Conservation (phyloP, 345 rosid genomes). For the Mallotus nudiflorus region DNA sequence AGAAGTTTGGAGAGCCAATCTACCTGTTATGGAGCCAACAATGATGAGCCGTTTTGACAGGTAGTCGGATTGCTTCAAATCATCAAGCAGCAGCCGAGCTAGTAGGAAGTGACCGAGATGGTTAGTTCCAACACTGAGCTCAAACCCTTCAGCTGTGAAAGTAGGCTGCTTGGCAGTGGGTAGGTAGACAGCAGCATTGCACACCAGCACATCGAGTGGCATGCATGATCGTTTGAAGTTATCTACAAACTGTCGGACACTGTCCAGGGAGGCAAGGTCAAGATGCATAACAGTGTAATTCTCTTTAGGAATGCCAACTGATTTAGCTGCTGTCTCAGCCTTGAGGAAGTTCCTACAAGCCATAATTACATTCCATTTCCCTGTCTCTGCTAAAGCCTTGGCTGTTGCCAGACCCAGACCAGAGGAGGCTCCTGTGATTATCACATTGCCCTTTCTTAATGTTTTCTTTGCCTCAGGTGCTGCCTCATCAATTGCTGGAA, state of each 20-base stretch:
- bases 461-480: slow-evolving; percentile 62
- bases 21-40: slow-evolving; percentile 96
- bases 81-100: slow-evolving; percentile 73
- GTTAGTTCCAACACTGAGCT: slow-evolving; percentile 91
- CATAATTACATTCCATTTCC: slow-evolving; percentile 83
- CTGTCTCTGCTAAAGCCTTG: slow-evolving; percentile 83
- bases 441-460: slow-evolving; percentile 65
- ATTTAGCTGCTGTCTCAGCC: slow-evolving; percentile 77
- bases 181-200: slow-evolving; percentile 88
- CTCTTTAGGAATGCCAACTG: slow-evolving; percentile 74
- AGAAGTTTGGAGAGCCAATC: not conserved
- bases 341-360: slow-evolving; percentile 95
- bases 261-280: slow-evolving; percentile 88
- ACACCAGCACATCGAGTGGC: slow-evolving; percentile 81
- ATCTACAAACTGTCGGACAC: slow-evolving; percentile 77
- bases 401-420: slow-evolving; percentile 85
- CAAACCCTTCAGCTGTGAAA: slow-evolving; percentile 92
- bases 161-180: slow-evolving; percentile 93
- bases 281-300: slow-evolving; percentile 88
- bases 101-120: slow-evolving; percentile 95
- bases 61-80: slow-evolving; percentile 69
- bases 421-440: slow-evolving; percentile 83
- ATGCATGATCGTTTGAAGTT: slow-evolving; percentile 53
- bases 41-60: slow-evolving; percentile 85
- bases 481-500: slow-evolving; percentile 45